Base-by-base conservation (phyloP, 2,329 filamentous ascomycete genomes). In the Penicillium paneum region DNA sequence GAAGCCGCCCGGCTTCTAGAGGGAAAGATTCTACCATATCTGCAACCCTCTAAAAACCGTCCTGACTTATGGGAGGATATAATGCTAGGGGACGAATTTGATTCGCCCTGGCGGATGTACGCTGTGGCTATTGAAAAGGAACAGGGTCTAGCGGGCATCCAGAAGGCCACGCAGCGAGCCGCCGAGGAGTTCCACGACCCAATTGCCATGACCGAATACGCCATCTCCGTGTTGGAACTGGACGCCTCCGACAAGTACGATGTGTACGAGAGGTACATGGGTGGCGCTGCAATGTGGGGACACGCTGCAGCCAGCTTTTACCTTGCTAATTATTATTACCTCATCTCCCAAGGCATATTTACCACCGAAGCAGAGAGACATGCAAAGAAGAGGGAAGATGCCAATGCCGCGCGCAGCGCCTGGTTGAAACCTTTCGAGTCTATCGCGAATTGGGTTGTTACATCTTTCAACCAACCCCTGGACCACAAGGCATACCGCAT, bases 251-350 rank as follows among this genome's bases (percentile, higher is more conserved):
- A 34, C 15, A 44, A 70, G 32, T 54, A 62, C 40, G 64, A 69
- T 3, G 47, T 49, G 32, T 74, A 75, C 48, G 72, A 74, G 56
- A 58, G 70, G 49, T 70, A 60, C 50, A 68, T 76, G 67, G 60
- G 41, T 39, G 67, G 67, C 49, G 69, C 70, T 28, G 73, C 73
- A 1, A 64, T 66, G 13, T 52, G 61, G 3, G 67, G 67, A 7
- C 40, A 71, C 34, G n/a, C 34, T 2, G 52, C 61, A 6, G 70
- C 73, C 3, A 71, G 68, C 54, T 54, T 64, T n/a, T 66, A 64
- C 31, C 60, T 76, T 8, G 74, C 65, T 3, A 70, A 72, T 42
- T 70, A 70, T 52, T 76, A 76, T 55, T 71, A 66, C 48, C 67
- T 64, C 40, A 73, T 61, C 7, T 67, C 36, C n/a, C 58, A 60